These are phyloP conservation scores for Trametes gibbosa DNA, from an alignment of 768 basidiomycete species.

Conservation along the genomic window DNA sequence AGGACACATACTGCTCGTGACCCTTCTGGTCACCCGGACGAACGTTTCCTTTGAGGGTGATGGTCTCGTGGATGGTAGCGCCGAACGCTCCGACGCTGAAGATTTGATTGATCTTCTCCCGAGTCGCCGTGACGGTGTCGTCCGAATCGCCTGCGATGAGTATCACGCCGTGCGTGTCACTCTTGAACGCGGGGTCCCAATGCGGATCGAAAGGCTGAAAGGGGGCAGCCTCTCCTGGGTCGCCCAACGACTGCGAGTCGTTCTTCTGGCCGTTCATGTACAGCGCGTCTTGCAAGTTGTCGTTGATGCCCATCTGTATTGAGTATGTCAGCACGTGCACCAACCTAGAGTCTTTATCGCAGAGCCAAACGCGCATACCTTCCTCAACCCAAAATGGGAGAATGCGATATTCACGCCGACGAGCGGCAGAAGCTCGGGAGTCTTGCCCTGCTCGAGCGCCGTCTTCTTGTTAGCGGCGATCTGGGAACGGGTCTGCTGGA, in stretches of 20 bases:
- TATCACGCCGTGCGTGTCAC: conserved; percentile 48
- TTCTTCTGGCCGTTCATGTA: conserved; percentile 42
- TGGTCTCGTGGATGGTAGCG: conserved; percentile 37
- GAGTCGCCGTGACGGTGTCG: conserved; percentile 30
- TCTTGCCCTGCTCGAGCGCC: conserved; percentile 21
- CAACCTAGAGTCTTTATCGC: background rate
- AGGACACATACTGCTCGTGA: conserved; percentile 26
- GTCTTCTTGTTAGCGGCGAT: conserved; percentile 19
- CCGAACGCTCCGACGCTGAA: conserved; percentile 33
- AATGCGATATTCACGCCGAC: conserved; percentile 52
- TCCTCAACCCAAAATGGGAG: conserved; percentile 44
- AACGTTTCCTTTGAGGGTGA: conserved; percentile 35
- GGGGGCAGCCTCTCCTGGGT: conserved; percentile 37
- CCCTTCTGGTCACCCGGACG: conserved; percentile 26
- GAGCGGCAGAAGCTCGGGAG: conserved; percentile 35
- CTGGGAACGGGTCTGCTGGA: conserved; percentile 22
- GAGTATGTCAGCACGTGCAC: background rate
- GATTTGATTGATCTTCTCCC: conserved; percentile 23
- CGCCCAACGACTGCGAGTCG: conserved; percentile 31
- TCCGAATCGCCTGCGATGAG: conserved; percentile 47
- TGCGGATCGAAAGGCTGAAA: conserved; percentile 27
- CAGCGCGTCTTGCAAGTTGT: conserved; percentile 35
- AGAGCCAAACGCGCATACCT: conserved; percentile 18
- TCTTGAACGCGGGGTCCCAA: conserved; percentile 47
- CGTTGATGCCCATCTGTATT: conserved; percentile 34